phyloP scores from a whole-genome alignment of 163 green algal genomes.

The Prototheca stagnorum region DNA sequence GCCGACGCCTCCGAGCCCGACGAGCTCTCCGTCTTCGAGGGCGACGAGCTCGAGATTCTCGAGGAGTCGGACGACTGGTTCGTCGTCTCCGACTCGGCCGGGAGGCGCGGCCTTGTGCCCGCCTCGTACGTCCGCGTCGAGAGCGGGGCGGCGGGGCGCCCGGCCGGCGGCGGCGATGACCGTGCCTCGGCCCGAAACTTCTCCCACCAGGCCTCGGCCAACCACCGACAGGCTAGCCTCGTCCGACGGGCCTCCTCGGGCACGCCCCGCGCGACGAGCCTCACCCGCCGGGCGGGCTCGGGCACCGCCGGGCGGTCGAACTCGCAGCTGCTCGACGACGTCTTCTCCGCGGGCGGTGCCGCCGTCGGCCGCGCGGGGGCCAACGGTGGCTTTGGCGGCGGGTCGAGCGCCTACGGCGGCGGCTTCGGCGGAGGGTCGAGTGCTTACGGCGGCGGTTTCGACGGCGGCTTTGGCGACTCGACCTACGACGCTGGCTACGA shows the following conservation, averaged over 20 bases:
- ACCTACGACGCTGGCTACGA: no score
- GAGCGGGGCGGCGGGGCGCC: not conserved
- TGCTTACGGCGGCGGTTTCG: not conserved
- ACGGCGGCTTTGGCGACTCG: not conserved
- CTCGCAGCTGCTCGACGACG: conserved; percentile 17
- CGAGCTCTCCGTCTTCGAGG: conserved; percentile 36
- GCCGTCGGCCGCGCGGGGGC: no score
- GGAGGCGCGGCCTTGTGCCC: conserved; percentile 16
- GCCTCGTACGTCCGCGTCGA: conserved; percentile 13
- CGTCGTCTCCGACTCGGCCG: conserved; percentile 15
- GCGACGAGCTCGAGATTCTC: conserved; percentile 23
- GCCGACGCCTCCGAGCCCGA: conserved; percentile 23
- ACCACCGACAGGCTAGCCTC: not conserved
- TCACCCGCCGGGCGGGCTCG: no score
- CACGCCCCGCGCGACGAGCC: not conserved
- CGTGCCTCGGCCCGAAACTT: not conserved
- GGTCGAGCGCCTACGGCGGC: not conserved
- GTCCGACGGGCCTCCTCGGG: not conserved
- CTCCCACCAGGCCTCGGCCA: not conserved
- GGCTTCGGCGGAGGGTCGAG: not conserved
- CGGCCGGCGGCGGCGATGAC: not conserved
- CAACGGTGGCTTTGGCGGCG: not conserved
- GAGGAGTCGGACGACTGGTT: conserved; percentile 25
- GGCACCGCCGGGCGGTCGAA: no score
- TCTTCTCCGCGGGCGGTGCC: conserved; percentile 1